Evolutionary conservation across 768 basidiomycete species (phyloP), one percentile per base, ranked within the genome.

Genomic region (Daedaleopsis sinensis): DNA sequence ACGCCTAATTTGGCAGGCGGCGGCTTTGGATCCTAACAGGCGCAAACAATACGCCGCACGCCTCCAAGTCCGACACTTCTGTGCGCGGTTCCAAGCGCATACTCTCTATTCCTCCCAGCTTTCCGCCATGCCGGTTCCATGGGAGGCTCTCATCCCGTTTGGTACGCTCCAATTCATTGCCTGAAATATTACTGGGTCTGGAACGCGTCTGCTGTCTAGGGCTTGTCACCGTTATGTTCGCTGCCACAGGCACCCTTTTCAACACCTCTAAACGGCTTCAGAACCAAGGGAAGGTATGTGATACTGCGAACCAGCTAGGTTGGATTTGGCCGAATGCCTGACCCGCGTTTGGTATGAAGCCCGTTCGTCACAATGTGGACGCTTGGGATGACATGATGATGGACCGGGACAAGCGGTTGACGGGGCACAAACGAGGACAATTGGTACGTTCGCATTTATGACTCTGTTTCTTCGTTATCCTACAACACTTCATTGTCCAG

Each of bases 371-470:
- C 70, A 83, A 86, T 55, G 71, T 96, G 37, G 96, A 98, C 70
- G 75, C 82, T 21, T 98, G 94, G 94, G 96, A 98, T 63, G 84
- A 91, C 55, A 93, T 92, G 90, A 93, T 98, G 94, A 94, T 98
- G 89, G 85, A 88, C 70, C 82, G 96, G 58, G 96, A 98, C 78
- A 81, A 83, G 70, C 82, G 91, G 64, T 74, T 98, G 70, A 97
- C 95, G 2, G 96, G 96, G 13, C 90, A 91, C 71, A 69, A 77
- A 68, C 84, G 96, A 65, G 94, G 94, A 56, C 96, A 98, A 73
- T 82, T 82, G 72, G 96, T 96, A 73, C 69, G 47, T 49, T 24
- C 21, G 9, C 9, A 13, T 12, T 24, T 24, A 8, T 49, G 12
- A 23, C 21, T 9, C 3, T 21, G 19, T 13, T 27, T 23, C 47